These are phyloP conservation scores for Physcia stellaris DNA, from an alignment of 495 filamentous ascomycete species.

Conservation along the genomic window DNA sequence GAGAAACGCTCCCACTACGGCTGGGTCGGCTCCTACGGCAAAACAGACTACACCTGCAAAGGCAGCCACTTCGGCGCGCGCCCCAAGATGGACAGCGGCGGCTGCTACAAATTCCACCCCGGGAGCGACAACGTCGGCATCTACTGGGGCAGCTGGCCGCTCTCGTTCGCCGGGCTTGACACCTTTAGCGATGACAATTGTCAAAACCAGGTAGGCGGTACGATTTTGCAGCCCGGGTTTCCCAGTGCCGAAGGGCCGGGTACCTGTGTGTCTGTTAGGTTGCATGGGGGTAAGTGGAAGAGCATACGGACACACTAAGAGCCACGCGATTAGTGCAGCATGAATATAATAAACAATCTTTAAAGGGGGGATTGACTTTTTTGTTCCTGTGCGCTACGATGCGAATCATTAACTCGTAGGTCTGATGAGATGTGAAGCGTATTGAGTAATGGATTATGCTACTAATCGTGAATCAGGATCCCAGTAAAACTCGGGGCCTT, in stretches of 20 bases:
- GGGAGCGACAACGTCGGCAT: neutral
- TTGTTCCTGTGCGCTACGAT: no score
- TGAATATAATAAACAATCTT: no score
- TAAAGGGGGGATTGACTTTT: no score
- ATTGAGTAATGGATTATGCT: no score
- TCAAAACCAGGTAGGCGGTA: neutral
- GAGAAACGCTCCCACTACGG: neutral
- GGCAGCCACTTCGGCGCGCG: neutral
- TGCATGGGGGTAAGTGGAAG: neutral
- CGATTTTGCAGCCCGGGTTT: neutral
- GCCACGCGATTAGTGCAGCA: neutral
- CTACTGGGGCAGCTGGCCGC: neutral
- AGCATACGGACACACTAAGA: neutral
- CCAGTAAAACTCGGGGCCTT: no score
- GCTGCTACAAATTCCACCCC: neutral
- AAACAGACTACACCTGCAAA: neutral
- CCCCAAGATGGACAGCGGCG: neutral
- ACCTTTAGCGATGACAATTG: neutral
- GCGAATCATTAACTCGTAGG: no score
- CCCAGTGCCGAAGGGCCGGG: neutral
- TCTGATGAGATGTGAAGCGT: no score
- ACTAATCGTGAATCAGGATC: no score
- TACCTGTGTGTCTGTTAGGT: neutral
- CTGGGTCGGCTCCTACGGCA: neutral
- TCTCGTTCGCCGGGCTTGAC: neutral